Evolutionary conservation across 306 rosid species (phyloP).

Genomic region (Trichosanthes truncata): DNA sequence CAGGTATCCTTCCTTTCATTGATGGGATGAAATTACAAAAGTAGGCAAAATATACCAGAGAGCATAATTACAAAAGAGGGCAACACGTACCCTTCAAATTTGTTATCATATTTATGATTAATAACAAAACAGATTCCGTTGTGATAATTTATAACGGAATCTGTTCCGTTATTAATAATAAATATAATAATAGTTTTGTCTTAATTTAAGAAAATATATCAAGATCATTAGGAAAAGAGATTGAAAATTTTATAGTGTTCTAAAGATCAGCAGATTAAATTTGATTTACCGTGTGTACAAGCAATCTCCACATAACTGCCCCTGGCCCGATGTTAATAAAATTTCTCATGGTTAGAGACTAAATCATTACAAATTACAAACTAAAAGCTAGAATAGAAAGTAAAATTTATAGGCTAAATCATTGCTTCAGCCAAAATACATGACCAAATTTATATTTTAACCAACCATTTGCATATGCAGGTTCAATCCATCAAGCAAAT

Average conservation of each 20-base stretch:
- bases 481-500: constrained; percentile 51
- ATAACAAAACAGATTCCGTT: too few relatives aligned
- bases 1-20: too few relatives aligned
- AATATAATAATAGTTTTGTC: neutral
- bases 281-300: constrained; percentile 53
- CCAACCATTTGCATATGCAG: constrained; percentile 52
- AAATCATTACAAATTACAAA: too few relatives aligned
- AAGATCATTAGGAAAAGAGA: neutral
- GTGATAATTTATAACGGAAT: too few relatives aligned
- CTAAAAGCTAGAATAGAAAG: too few relatives aligned
- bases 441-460: neutral
- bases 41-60: too few relatives aligned
- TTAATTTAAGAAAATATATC: neutral
- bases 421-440: neutral
- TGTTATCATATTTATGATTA: too few relatives aligned
- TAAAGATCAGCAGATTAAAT: constrained; percentile 2
- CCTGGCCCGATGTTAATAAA: constrained; percentile 27
- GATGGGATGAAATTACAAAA: too few relatives aligned
- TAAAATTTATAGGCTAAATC: too few relatives aligned
- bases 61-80: too few relatives aligned
- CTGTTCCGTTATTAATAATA: neutral
- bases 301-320: constrained; percentile 80
- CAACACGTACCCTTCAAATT: too few relatives aligned
- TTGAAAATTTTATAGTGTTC: neutral
- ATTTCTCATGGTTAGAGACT: too few relatives aligned